Percentiles rank a stretch among this genome's conserved stretches.
Evolutionary conservation across 2,329 filamentous ascomycete genomes (phyloP).

Genomic region (Aureobasidium sp.): DNA sequence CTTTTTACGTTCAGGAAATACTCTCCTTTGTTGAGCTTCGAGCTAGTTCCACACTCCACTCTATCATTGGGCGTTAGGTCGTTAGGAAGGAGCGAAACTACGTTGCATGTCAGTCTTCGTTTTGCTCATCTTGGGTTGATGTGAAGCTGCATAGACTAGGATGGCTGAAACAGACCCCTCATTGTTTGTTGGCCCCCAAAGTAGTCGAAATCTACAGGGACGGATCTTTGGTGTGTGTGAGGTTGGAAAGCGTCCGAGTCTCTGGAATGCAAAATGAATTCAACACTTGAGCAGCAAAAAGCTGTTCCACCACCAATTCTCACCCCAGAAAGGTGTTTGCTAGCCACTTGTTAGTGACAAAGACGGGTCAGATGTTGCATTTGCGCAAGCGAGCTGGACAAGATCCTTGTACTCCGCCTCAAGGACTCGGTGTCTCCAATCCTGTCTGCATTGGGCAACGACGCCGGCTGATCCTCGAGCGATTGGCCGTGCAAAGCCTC

Average conservation of each 20-base stretch:
- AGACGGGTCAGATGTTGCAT: background rate
- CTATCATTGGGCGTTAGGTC: background rate
- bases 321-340: background rate
- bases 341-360: background rate
- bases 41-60: background rate
- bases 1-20: background rate
- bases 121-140: background rate
- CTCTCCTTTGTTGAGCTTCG: background rate
- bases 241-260: background rate
- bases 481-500: slow-evolving; percentile 12
- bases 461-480: background rate
- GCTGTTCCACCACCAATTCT: background rate
- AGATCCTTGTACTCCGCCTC: slow-evolving; percentile 1
- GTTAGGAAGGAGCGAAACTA: background rate
- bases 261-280: background rate
- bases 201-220: background rate
- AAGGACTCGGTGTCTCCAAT: background rate
- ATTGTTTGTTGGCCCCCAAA: too few relatives aligned
- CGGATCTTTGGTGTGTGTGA: background rate
- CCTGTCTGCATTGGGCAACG: background rate
- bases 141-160: background rate
- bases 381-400: background rate
- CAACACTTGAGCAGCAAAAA: background rate
- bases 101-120: background rate
- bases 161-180: background rate